Conservation (phyloP, 768 basidiomycete species). For the Leccinum longicurvipes region DNA sequence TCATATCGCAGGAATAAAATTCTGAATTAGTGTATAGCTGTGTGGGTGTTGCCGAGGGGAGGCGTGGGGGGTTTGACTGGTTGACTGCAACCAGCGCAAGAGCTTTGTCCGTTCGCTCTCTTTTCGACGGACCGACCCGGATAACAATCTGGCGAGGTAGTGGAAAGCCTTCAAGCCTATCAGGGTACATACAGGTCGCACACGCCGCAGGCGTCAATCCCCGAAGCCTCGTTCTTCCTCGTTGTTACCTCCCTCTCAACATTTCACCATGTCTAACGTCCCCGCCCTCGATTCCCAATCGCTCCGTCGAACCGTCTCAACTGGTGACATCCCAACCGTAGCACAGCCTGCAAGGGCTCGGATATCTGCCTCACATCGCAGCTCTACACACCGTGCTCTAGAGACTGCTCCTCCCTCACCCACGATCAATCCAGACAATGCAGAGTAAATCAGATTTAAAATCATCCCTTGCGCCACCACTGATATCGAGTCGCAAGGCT, state of each 20-base stretch:
- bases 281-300: conserved; percentile 30
- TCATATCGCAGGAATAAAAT: too few species aligned
- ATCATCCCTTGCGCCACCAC: conserved; percentile 9
- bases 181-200: neutral
- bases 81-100: neutral
- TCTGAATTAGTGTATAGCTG: too few species aligned
- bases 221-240: conserved; percentile 12
- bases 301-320: conserved; percentile 34
- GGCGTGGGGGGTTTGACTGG: neutral
- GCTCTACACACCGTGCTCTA: conserved; percentile 23
- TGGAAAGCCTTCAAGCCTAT: too few species aligned
- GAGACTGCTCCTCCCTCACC: conserved; percentile 19
- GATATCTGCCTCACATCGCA: conserved; percentile 28
- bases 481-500: conserved; percentile 22
- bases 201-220: conserved; percentile 33
- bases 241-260: conserved; percentile 15
- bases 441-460: conserved; percentile 16
- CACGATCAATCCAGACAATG: conserved; percentile 11
- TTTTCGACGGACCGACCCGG: conserved; percentile 14
- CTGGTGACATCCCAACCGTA: conserved; percentile 30
- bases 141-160: conserved; percentile 15
- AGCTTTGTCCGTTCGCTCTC: conserved; percentile 14
- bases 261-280: conserved; percentile 27
- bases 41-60: neutral
- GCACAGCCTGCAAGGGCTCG: conserved; percentile 26